Evolutionary conservation across 768 basidiomycete species (phyloP).

Genomic region (Neoboletus subvelutipes): DNA sequence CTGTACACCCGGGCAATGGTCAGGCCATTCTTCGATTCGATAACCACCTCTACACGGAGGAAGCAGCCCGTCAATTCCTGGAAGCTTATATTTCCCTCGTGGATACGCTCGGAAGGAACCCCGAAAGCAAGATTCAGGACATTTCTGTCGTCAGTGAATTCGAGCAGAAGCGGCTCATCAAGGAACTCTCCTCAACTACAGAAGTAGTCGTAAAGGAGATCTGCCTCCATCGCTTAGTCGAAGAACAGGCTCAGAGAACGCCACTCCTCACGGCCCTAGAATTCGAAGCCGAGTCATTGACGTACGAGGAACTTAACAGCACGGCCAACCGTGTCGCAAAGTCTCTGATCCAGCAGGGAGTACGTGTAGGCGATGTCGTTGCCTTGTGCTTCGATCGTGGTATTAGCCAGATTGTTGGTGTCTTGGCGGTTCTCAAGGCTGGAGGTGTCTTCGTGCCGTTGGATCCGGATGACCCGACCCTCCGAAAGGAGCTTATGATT

Average conservation of each 20-base stretch:
- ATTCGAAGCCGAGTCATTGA: constrained; percentile 30
- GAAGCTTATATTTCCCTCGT: constrained; percentile 31
- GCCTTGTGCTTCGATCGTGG: constrained; percentile 32
- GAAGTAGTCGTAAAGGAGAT: constrained; percentile 14
- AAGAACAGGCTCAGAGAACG: constrained; percentile 20
- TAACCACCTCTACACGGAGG: constrained; percentile 30
- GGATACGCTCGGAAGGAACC: constrained; percentile 20
- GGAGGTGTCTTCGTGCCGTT: constrained; percentile 27
- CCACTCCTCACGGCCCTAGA: constrained; percentile 25
- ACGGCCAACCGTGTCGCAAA: constrained; percentile 35
- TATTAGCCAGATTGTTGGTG: constrained; percentile 27
- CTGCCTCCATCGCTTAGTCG: constrained; percentile 20
- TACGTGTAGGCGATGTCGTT: constrained; percentile 25
- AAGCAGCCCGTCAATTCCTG: constrained; percentile 30
- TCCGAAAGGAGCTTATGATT: constrained; percentile 30
- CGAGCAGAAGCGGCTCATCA: constrained; percentile 22
- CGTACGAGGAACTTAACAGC: constrained; percentile 33
- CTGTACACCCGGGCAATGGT: constrained; percentile 25
- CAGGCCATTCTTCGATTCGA: constrained; percentile 29
- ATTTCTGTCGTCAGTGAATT: constrained; percentile 15
- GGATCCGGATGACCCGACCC: constrained; percentile 31
- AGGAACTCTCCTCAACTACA: constrained; percentile 24
- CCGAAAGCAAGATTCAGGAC: constrained; percentile 18
- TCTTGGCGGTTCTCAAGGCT: constrained; percentile 34
- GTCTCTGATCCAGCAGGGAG: constrained; percentile 27